Percentiles rank a stretch among this genome's conserved stretches.
Conservation (phyloP, 345 rosid species). For the Salix udensis region DNA sequence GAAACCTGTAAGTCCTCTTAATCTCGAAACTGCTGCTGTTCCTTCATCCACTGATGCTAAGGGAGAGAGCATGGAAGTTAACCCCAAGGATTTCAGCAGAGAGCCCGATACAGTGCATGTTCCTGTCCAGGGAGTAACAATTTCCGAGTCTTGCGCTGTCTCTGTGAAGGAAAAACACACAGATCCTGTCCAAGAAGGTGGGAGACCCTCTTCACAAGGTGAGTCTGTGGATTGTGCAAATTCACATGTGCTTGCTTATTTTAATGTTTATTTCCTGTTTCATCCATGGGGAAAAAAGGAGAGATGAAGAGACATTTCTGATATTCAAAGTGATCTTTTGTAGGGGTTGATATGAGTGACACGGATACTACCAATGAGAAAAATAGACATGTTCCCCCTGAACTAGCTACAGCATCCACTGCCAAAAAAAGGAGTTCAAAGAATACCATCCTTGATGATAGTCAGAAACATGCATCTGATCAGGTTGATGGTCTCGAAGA, state of each 20-base stretch:
- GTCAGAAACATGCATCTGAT: slow-evolving; percentile 7
- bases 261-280: neutral
- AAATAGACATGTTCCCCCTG: slow-evolving; percentile 9
- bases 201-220: slow-evolving; percentile 24
- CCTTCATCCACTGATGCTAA: slow-evolving; percentile 13
- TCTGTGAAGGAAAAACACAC: slow-evolving; percentile 23
- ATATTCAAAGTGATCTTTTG: slow-evolving; percentile 10
- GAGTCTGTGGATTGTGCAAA: slow-evolving; percentile 6
- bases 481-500: slow-evolving; percentile 13
- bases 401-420: slow-evolving; percentile 5
- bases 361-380: slow-evolving; percentile 13
- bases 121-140: slow-evolving; percentile 4
- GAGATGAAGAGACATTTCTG: slow-evolving; percentile 10
- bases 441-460: neutral
- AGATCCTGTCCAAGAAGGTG: slow-evolving; percentile 20
- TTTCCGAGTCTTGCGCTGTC: slow-evolving; percentile 22
- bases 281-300: neutral
- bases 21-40: slow-evolving; percentile 19
- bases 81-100: slow-evolving; percentile 14
- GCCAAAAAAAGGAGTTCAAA: neutral
- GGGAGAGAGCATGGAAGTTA: slow-evolving; percentile 12
- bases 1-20: slow-evolving; percentile 19
- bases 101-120: slow-evolving; percentile 16
- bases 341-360: slow-evolving; percentile 16
- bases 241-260: neutral